Base-by-base conservation (phyloP, 2,329 filamentous ascomycete genomes). In the Epichloe sp. region DNA sequence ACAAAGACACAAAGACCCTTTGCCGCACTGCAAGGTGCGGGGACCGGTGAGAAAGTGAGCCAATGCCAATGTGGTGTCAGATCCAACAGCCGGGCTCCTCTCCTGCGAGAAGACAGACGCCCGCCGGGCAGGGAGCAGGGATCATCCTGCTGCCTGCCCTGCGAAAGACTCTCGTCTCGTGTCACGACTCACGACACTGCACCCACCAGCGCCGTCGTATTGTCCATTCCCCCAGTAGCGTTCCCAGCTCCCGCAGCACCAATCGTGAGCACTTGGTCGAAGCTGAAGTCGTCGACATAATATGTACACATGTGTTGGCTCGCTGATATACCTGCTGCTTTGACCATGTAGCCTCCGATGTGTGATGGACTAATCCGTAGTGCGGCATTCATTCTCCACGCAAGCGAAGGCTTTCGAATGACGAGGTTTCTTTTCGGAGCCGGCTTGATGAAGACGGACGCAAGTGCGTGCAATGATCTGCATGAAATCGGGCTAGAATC, bases 41-140 rank as follows among this genome's bases (percentile, higher is more conserved):
- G 55, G 56, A 59, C 56, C 58, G 58, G 58, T 60, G 57, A 59
- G 48, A 35, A 41, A 31, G 46, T 40, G 44, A 50, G 47, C 54
- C 53, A 59, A 55, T 57, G 44, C 45, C 45, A 52, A 46, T 23
- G 15, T 23, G 17, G 11, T 21, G 11, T 44, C 19, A 35, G 51
- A 31, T 44, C 26, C 15, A 37, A 49, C 36, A 26, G 23, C 23
- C 6, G 23, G 40, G 44, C 49, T 40, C 19, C 51, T 44, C 49
- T 40, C 19, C 51, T 44, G 44, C 36, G 44, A 37, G 41, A 50
- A 19, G 19, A 19, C 31, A 46, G 34, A 37, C 17, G 34, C 34
- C 34, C 44, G 34, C 34, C 35, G 7, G 14, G 11, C 44, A 47
- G 17, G 14, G 43, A 34, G 17, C 44, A 47, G 26, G 44, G 44